Evolutionary conservation across 129 eudicot species (phyloP).

Genomic region (Lactuca saligna): DNA sequence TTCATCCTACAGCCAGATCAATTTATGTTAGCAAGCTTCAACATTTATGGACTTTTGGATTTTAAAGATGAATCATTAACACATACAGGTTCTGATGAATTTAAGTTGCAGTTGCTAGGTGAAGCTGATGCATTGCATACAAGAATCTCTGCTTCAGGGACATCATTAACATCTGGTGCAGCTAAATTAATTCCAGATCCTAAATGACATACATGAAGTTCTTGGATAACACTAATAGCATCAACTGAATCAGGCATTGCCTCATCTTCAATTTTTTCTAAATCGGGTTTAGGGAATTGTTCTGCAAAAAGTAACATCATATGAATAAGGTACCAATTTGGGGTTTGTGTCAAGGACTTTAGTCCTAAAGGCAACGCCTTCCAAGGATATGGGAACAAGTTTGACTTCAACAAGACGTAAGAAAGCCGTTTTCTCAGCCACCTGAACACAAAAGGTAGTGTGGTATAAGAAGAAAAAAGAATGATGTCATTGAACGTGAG

Average conservation of each 20-base stretch:
- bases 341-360: no score
- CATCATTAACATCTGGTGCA: conserved; percentile 32
- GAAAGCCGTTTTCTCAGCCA: no score
- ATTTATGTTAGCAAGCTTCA: conserved; percentile 10
- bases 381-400: no score
- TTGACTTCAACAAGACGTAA: no score
- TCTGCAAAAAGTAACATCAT: conserved; percentile 22
- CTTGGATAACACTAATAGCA: conserved; percentile 15
- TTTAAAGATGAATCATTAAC: conserved; percentile 11
- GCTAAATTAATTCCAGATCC: conserved; percentile 18
- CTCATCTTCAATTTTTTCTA: conserved; percentile 20
- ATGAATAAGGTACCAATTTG: conserved; percentile 8
- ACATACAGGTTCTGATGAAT: conserved; percentile 37
- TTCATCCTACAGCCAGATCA: conserved; percentile 46
- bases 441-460: no score
- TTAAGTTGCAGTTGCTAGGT: conserved; percentile 20
- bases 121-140: conserved; percentile 22
- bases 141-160: conserved; percentile 28
- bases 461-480: no score
- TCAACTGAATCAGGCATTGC: conserved; percentile 23
- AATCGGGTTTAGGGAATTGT: conserved; percentile 21
- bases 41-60: conserved; percentile 10
- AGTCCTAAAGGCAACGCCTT: no score
- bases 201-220: conserved; percentile 15
- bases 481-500: no score